Evolutionary conservation across 1,139 yeast species (phyloP), one percentile per base, ranked within the genome.

Genomic region (Tardiomyces depauwii): DNA sequence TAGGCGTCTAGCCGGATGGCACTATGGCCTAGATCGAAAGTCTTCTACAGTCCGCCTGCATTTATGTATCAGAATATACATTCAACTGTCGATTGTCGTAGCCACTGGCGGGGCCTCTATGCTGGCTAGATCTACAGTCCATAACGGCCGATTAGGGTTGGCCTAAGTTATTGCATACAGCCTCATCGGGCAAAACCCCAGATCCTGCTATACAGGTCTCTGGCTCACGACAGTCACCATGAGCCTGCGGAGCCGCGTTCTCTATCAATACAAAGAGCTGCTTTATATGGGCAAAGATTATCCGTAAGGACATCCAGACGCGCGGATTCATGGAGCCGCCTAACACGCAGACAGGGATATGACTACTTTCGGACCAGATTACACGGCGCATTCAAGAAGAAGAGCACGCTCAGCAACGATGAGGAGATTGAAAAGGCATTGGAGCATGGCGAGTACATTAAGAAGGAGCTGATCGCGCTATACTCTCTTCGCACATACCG

Each of bases 221-320:
- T n/a, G n/a, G n/a, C n/a, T n/a, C n/a, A n/a, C n/a, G n/a, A n/a
- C 25, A 30, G n/a, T 32, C 10, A 10, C 25, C 28, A 14, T 19
- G 18, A 4, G 18, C 18, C 44, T 57, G 41, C 54, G 60, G 39
- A 45, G 46, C 32, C 52, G 53, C 38, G 67, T 62, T 11, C 54
- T 63, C 14, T 62, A 61, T 44, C 56, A 60, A 28, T 65, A 61
- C 57, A 65, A 65, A 44, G 70, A 65, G 46, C 57, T 65, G 39
- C 53, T 64, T 2, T 65, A 64, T 44, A 55, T 65, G 61, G 68
- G 67, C 16, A 54, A 54, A 40, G 67, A 64, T 42, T 65, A 65
- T 46, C 70, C 70, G 52, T 60, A 5, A 30, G 36, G 4, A 30
- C n/a, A n/a, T n/a, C n/a, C n/a, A n/a, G n/a, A n/a, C 13, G 19